Base-by-base conservation (phyloP, 768 basidiomycete genomes). In the Austroboletus festivus region DNA sequence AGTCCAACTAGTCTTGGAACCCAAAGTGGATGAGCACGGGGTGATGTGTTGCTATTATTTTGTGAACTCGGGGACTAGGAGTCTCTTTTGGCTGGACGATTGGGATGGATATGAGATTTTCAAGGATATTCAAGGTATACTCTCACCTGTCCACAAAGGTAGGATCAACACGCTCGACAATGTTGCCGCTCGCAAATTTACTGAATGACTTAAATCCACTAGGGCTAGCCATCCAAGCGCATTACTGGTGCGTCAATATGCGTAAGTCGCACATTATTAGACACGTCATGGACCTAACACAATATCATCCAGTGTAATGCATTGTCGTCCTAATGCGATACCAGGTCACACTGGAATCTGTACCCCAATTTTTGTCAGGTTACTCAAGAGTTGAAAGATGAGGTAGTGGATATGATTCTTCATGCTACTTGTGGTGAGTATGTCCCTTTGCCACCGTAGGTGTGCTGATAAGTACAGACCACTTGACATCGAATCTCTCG, bases 41-140 rank as follows among this genome's bases (percentile, higher is more conserved):
- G 31, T 61, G 2, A 30, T 60, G 18, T 64, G 67, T 55, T 52
- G 71, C 51, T 82, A 82, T 58, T 82, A 81, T 54, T 79, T 77
- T 47, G 77, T 73, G 22, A 70, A 80, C 51, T 78, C 81, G 38
- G 19, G 54, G 1, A 60, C 64, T 0, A 72, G 77, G 18, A 59
- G 66, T n/a, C 62, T 83, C 10, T 84, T 84, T 52, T 85, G 78
- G 72, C 47, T 82, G 28, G 73, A 82, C 38, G 54, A 67, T 0
- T 76, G 72, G 47, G 58, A 72, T 0, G 68, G 73, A 1, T 38
- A 47, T 0, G 45, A 61, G 8, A 57, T 81, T 28, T 55, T 69
- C 28, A 30, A 28, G 20, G 56, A 63, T 9, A 63, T 65, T 37
- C 50, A 21, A 40, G 63, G 63, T 3, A 10, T 5, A 0, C 18